A percentile compares a stretch with the other conserved stretches of the same genome.
Conservation (phyloP, 768 basidiomycete species). For the Tulasnella sp. region DNA sequence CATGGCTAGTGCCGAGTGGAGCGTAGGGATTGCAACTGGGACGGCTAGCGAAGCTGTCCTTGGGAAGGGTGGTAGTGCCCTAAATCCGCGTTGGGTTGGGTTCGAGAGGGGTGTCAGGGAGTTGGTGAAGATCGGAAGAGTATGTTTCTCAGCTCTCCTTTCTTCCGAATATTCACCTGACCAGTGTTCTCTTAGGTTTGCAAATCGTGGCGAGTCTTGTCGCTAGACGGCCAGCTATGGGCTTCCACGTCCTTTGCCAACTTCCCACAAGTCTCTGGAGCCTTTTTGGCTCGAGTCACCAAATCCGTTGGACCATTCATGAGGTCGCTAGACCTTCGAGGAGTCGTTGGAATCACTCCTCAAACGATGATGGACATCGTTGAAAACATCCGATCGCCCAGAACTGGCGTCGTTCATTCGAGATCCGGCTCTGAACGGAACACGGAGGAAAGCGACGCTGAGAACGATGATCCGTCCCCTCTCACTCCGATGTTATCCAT, state of each 20-base stretch:
- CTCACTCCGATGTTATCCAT: constrained; percentile 39
- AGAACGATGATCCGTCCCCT: constrained; percentile 25
- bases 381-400: neutral
- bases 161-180: neutral
- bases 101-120: constrained; percentile 62
- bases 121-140: constrained; percentile 66
- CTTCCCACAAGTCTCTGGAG: constrained; percentile 42
- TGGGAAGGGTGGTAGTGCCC: neutral
- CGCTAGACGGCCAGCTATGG: constrained; percentile 87
- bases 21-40: constrained; percentile 42
- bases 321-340: constrained; percentile 46
- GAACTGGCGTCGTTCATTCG: neutral
- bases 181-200: constrained; percentile 44
- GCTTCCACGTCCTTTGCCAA: constrained; percentile 45
- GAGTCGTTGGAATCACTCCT: constrained; percentile 21
- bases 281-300: constrained; percentile 42
- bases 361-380: constrained; percentile 6
- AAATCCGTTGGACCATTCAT: constrained; percentile 53
- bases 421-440: neutral
- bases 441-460: neutral
- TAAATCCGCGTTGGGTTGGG: constrained; percentile 47
- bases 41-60: constrained; percentile 26
- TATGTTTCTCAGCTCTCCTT: constrained; percentile 30
- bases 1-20: constrained; percentile 40
- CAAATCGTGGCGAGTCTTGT: constrained; percentile 59